phyloP scores from a whole-genome alignment of 306 rosid genomes.

The Cercis canadensis region DNA sequence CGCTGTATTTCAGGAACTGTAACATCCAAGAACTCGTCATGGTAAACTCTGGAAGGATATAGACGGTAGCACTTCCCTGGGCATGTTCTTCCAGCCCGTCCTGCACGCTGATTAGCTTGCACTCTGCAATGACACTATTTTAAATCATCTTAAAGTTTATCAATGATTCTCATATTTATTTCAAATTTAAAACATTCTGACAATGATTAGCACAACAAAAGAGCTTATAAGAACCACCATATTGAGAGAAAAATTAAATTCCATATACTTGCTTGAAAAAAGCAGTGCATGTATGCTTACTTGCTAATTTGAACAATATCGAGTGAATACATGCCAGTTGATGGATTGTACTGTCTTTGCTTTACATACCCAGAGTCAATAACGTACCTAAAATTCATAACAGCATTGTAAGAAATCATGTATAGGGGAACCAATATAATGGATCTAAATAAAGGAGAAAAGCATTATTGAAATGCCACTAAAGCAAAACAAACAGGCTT shows the following conservation, averaged over 20 bases:
- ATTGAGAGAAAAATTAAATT: background rate
- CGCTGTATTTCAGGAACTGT: constrained; percentile 97
- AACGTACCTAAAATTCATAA: constrained; percentile 72
- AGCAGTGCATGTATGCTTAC: constrained; percentile 51
- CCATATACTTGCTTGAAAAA: constrained; percentile 9
- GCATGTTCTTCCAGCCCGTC: constrained; percentile 97
- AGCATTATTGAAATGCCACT: constrained; percentile 2
- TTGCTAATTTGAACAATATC: constrained; percentile 98
- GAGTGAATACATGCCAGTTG: constrained; percentile 95
- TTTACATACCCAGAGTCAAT: constrained; percentile 96
- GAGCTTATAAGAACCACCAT: background rate
- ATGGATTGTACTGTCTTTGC: constrained; percentile 95
- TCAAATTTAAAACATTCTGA: background rate
- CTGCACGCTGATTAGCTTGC: constrained; percentile 96
- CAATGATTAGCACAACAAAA: constrained; percentile 28
- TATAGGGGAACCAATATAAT: constrained; percentile 21
- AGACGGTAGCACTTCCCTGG: constrained; percentile 96
- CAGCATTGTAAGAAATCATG: constrained; percentile 27
- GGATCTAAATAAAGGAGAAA: constrained; percentile 30
- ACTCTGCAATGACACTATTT: constrained; percentile 63
- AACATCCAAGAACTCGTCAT: constrained; percentile 82
- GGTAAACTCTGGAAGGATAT: constrained; percentile 70
- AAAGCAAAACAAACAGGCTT: background rate
- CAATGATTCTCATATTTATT: background rate
- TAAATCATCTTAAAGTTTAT: constrained; percentile 1